A percentile compares a stretch with the other conserved stretches of the same genome.
Evolutionary conservation across 805 yeast genomes (phyloP).

Genomic region (Wickerhamiella hasegawae): DNA sequence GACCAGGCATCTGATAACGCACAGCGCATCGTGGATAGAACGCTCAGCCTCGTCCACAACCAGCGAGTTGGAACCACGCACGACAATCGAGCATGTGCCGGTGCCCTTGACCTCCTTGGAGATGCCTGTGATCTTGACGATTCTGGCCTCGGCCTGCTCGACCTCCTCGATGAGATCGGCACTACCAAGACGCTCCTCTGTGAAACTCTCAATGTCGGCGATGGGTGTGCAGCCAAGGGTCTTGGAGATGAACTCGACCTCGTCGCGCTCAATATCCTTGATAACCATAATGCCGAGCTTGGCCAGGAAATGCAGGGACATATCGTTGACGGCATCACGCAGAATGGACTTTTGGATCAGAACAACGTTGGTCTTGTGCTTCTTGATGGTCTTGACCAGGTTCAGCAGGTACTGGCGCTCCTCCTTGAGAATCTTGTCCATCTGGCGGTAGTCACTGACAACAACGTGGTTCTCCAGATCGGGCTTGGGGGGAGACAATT

Average conservation of each 20-base stretch:
- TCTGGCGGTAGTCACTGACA: constrained; percentile 94
- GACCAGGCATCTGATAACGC: constrained; percentile 80
- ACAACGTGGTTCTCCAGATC: constrained; percentile 96
- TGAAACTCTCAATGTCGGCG: constrained; percentile 84
- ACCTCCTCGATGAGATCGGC: constrained; percentile 89
- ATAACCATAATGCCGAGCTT: constrained; percentile 88
- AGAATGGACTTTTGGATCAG: constrained; percentile 84
- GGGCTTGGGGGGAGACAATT: constrained; percentile 90
- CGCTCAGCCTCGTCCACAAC: constrained; percentile 94
- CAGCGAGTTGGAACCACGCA: constrained; percentile 87
- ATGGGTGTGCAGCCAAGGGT: constrained; percentile 90
- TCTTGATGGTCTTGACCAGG: constrained; percentile 90
- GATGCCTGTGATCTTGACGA: constrained; percentile 68
- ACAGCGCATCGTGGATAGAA: constrained; percentile 91
- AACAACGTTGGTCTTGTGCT: constrained; percentile 87
- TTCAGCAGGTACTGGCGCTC: constrained; percentile 91
- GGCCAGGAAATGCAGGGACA: constrained; percentile 86
- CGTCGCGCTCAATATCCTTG: constrained; percentile 92
- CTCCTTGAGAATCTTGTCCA: constrained; percentile 96
- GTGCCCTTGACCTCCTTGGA: constrained; percentile 6
- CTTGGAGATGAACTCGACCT: constrained; percentile 74
- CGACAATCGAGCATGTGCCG: constrained; percentile 44
- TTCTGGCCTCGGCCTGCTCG: constrained; percentile 77
- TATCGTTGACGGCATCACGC: constrained; percentile 87
- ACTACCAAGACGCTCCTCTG: constrained; percentile 81